A percentile compares a stretch with the other conserved stretches of the same genome.
Conservation (phyloP, 2,329 filamentous ascomycete species). For the Ophiosphaerella korrae region DNA sequence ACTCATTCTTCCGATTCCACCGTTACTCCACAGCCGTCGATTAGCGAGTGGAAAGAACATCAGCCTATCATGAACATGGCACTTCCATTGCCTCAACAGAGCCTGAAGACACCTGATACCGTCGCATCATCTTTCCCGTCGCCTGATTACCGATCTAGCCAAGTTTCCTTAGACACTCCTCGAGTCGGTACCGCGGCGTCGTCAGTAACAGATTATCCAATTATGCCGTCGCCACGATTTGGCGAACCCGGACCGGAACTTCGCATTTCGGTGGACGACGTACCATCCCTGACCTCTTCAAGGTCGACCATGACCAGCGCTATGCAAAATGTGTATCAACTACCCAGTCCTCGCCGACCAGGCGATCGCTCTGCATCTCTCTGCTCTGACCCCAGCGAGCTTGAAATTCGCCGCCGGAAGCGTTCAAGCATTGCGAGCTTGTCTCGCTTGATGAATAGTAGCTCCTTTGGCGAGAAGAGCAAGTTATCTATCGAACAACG, state of each 20-base stretch:
- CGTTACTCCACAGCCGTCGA: constrained; percentile 43
- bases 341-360: constrained; percentile 49
- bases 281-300: constrained; percentile 76
- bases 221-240: constrained; percentile 71
- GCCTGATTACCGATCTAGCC: constrained; percentile 66
- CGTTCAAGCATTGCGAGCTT: constrained; percentile 78
- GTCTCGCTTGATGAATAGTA: constrained; percentile 74
- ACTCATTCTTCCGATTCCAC: constrained; percentile 58
- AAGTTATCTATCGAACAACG: constrained; percentile 71
- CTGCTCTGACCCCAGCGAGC: constrained; percentile 47
- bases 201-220: constrained; percentile 72
- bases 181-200: constrained; percentile 77
- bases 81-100: constrained; percentile 48
- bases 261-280: constrained; percentile 73
- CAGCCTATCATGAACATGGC: constrained; percentile 45
- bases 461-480: constrained; percentile 70
- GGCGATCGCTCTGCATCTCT: constrained; percentile 50
- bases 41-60: constrained; percentile 42
- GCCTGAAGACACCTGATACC: constrained; percentile 69
- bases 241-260: constrained; percentile 75
- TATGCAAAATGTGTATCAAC: constrained; percentile 61
- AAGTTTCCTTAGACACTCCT: constrained; percentile 70
- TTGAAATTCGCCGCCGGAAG: constrained; percentile 65
- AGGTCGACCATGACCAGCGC: constrained; percentile 75
- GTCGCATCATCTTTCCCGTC: constrained; percentile 66